A percentile compares a stretch with the other conserved stretches of the same genome.
These are phyloP conservation scores for Colletotrichum eleusines DNA, from an alignment of 2,329 filamentous ascomycete genomes.

Conservation along the genomic window DNA sequence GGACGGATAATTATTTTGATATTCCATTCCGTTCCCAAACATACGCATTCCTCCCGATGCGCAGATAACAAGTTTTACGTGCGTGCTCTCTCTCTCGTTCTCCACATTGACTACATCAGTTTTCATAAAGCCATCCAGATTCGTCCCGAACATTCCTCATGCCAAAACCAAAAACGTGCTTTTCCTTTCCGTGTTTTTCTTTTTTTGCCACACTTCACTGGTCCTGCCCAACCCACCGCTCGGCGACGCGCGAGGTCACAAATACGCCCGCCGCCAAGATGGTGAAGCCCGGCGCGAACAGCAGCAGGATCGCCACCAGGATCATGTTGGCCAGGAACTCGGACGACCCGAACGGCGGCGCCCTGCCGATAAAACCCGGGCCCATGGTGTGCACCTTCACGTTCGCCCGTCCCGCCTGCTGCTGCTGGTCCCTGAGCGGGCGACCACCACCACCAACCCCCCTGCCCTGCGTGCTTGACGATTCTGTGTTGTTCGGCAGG, in stretches of 20 bases:
- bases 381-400: constrained; percentile 34
- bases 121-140: constrained; percentile 24
- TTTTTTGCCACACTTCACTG: too few relatives aligned
- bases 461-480: not conserved
- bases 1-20: too few relatives aligned
- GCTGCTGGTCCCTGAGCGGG: too few relatives aligned
- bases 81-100: too few relatives aligned
- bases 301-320: constrained; percentile 28
- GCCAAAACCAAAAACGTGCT: too few relatives aligned
- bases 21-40: too few relatives aligned
- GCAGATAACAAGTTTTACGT: too few relatives aligned
- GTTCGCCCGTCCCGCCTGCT: not conserved
- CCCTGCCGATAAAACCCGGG: constrained; percentile 29
- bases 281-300: constrained; percentile 38
- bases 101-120: too few relatives aligned
- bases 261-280: constrained; percentile 35
- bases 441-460: too few relatives aligned
- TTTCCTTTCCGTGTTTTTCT: too few relatives aligned
- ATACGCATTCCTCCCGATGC: too few relatives aligned
- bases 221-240: constrained; percentile 30
- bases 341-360: constrained; percentile 28
- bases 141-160: too few relatives aligned
- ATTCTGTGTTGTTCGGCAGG: not conserved
- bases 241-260: constrained; percentile 33
- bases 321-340: constrained; percentile 34